Base-by-base conservation (phyloP, 1,284 basidiomycete genomes). In the Sporisorium sorghi region DNA sequence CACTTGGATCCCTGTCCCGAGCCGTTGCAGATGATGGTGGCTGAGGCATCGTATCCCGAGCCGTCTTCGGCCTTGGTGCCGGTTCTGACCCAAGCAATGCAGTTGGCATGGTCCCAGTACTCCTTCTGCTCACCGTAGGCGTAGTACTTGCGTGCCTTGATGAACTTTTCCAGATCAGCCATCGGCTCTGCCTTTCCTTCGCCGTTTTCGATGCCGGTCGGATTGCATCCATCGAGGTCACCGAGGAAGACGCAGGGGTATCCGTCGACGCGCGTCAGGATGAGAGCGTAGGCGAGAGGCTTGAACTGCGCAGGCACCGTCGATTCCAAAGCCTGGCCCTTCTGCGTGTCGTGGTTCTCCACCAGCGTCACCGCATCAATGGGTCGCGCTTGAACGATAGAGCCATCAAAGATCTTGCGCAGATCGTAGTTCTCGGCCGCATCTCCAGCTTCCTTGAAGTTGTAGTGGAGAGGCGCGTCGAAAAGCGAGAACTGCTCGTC, bases 171-270 rank as follows among this genome's bases (percentile, higher is more conserved):
- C 37, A 82, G 59, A 19, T 67, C 59, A 2, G 60, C 32, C 67
- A 76, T 72, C 30, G 73, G 69, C 21, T 76, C 69, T 8, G 87
- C 85, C 15, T 87, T 87, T 5, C 86, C 87, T 47, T 78, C 72
- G 28, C 66, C 66, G 14, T 69, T 65, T 47, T 74, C 72, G 47
- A 66, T 74, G 26, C 72, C 72, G 7, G 58, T 62, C 6, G 65
- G 59, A 48, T 76, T 78, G 70, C 75, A 78, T 14, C 88, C 88
- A 76, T 88, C 93, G 24, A 96, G 83, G 85, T 97, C 95, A 9
- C 94, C 94, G 71, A 93, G 93, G 86, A 97, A 97, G 32, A 97
- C 90, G 80, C 93, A 94, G 88, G 95, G 95, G 84, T 94, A 90
- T n/a, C 95, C 95, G 59, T 89, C 88, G 21, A 88, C 86, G 66